phyloP scores from a whole-genome alignment of 2,329 filamentous ascomycete genomes.

The Emmonsia crescens region DNA sequence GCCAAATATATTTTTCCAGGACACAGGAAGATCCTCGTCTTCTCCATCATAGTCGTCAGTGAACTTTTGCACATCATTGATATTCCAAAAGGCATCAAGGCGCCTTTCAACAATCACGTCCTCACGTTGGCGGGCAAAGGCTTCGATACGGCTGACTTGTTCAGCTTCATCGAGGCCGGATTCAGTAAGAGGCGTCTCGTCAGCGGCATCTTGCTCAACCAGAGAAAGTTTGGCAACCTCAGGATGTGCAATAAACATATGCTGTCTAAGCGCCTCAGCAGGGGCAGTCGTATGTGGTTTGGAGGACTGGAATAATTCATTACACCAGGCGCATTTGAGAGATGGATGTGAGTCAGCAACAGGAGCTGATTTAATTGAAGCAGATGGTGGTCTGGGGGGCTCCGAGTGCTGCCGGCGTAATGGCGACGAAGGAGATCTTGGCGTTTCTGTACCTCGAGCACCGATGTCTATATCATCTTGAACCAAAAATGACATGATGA shows the following conservation, averaged over 20 bases:
- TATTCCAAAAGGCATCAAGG: slow-evolving; percentile 26
- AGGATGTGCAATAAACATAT: slow-evolving; percentile 26
- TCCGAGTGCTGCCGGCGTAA: slow-evolving; percentile 31
- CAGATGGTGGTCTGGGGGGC: slow-evolving; percentile 24
- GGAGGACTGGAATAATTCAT: slow-evolving; percentile 22
- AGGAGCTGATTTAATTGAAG: slow-evolving; percentile 24
- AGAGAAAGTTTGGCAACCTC: slow-evolving; percentile 19
- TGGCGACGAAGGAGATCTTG: slow-evolving; percentile 17
- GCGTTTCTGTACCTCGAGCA: slow-evolving; percentile 18
- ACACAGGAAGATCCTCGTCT: slow-evolving; percentile 19
- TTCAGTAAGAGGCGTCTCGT: slow-evolving; percentile 7
- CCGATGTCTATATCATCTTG: slow-evolving; percentile 26
- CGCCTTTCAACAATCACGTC: slow-evolving; percentile 19
- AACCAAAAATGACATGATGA: slow-evolving; percentile 24
- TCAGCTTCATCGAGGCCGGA: slow-evolving; percentile 5
- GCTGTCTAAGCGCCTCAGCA: slow-evolving; percentile 23
- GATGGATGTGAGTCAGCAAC: not conserved
- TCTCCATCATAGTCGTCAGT: slow-evolving; percentile 25
- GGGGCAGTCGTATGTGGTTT: slow-evolving; percentile 17
- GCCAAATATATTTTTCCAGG: slow-evolving; percentile 26
- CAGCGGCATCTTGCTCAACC: slow-evolving; percentile 13
- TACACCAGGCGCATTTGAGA: slow-evolving; percentile 29
- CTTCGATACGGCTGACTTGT: not conserved
- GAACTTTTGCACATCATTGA: slow-evolving; percentile 27
- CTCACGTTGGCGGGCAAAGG: not conserved